Percentiles rank a stretch among this genome's conserved stretches.
Evolutionary conservation across 129 eudicot genomes (phyloP).

Genomic region (Rutidosis leptorrhynchoides): DNA sequence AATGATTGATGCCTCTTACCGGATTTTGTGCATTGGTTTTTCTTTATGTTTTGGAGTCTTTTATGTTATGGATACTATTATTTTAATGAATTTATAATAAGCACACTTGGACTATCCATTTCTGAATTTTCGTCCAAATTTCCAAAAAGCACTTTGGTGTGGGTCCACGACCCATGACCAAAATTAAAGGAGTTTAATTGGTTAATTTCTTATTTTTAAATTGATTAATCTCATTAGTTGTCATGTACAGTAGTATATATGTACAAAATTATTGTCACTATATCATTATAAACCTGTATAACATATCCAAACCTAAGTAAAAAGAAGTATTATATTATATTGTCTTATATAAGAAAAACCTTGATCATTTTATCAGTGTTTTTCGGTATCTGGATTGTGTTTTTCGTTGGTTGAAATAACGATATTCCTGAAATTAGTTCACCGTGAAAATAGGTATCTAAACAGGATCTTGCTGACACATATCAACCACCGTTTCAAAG

Average conservation of each 20-base stretch:
- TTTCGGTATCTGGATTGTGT: not conserved
- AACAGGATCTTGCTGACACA: constrained; percentile 91
- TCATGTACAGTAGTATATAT: not conserved
- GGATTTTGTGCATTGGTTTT: constrained; percentile 27
- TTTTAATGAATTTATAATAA: constrained; percentile 4
- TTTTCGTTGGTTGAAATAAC: not conserved
- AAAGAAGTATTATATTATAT: not conserved
- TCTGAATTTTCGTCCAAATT: constrained; percentile 19
- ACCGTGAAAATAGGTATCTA: constrained; percentile 48
- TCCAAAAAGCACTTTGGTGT: constrained; percentile 14
- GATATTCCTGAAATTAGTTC: not conserved
- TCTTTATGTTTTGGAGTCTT: constrained; percentile 23
- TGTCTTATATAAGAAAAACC: not conserved
- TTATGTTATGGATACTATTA: constrained; percentile 9
- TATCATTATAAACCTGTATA: not conserved
- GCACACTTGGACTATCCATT: constrained; percentile 16
- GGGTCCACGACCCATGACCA: constrained; percentile 21
- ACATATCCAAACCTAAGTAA: not conserved
- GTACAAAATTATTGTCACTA: not conserved
- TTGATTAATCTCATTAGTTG: not conserved
- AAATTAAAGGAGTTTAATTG: constrained; percentile 2
- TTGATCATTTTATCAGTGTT: not conserved
- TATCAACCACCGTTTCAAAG: constrained; percentile 87
- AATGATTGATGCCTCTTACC: constrained; percentile 28
- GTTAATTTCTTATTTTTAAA: not conserved